Percentiles rank a stretch among this genome's conserved stretches.
phyloP scores from a whole-genome alignment of 805 yeast genomes.

The Lipomyces japonicus region DNA sequence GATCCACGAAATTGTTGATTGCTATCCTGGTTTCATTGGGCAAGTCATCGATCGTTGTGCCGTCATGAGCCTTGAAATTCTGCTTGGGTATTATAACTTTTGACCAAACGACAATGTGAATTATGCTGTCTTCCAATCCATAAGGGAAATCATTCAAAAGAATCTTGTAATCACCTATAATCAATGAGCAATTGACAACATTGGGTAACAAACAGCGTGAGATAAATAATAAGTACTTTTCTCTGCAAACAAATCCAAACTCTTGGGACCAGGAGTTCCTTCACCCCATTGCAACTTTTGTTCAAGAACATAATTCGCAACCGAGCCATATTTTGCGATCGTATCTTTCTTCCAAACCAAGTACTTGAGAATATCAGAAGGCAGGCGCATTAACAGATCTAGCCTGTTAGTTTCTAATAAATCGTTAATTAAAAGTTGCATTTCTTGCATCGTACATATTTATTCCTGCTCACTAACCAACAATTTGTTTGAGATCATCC shows the following conservation, averaged over 20 bases:
- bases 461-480: slow-evolving; percentile 18
- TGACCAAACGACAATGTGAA: slow-evolving; percentile 57
- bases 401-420: slow-evolving; percentile 26
- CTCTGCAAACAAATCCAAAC: slow-evolving; percentile 24
- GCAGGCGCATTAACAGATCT: slow-evolving; percentile 31
- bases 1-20: slow-evolving; percentile 43
- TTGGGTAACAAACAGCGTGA: not conserved
- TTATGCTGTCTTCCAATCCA: slow-evolving; percentile 46
- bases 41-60: slow-evolving; percentile 37
- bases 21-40: slow-evolving; percentile 35
- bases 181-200: too few species aligned
- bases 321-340: slow-evolving; percentile 29
- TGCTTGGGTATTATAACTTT: slow-evolving; percentile 45
- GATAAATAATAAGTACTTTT: too few species aligned
- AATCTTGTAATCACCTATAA: slow-evolving; percentile 41
- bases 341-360: slow-evolving; percentile 30
- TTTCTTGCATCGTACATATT: not conserved
- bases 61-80: slow-evolving; percentile 36
- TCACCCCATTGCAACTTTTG: slow-evolving; percentile 34
- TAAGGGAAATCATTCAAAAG: slow-evolving; percentile 55
- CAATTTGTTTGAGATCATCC: slow-evolving; percentile 31
- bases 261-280: slow-evolving; percentile 9
- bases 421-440: slow-evolving; percentile 1
- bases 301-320: slow-evolving; percentile 29
- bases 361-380: slow-evolving; percentile 31